A percentile compares a stretch with the other conserved stretches of the same genome.
These are phyloP conservation scores for Eleusine indica DNA, from an alignment of 176 grass and related monocot genomes.

Conservation along the genomic window DNA sequence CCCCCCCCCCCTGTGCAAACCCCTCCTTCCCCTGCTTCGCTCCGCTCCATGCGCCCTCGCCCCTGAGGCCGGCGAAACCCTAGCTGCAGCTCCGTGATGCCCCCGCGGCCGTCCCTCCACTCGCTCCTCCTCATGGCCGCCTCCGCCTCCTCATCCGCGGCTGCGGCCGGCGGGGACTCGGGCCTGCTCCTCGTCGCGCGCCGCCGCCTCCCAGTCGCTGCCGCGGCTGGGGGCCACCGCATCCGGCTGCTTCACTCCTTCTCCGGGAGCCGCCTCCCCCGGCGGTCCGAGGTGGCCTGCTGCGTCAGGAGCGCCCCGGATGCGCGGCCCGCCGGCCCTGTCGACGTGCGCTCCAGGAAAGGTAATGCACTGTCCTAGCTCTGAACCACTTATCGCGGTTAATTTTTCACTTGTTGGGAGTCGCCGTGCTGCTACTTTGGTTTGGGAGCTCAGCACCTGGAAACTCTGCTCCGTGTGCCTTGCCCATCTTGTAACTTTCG, in stretches of 20 bases:
- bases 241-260: conserved; percentile 37
- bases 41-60: neutral
- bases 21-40: neutral
- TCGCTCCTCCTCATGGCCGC: conserved; percentile 54
- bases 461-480: neutral
- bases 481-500: neutral
- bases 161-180: conserved; percentile 28
- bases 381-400: neutral
- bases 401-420: neutral
- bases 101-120: conserved; percentile 51
- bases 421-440: neutral
- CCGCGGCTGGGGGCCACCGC: neutral
- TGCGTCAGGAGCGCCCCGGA: conserved; percentile 36
- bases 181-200: conserved; percentile 31
- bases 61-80: conserved; percentile 7
- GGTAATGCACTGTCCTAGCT: conserved; percentile 29
- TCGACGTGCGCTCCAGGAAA: conserved; percentile 34
- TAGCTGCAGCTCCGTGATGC: conserved; percentile 32
- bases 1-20: neutral
- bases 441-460: neutral
- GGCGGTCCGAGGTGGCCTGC: conserved; percentile 25
- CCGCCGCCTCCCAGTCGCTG: conserved; percentile 22
- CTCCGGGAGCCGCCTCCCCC: neutral
- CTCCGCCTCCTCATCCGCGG: conserved; percentile 33
- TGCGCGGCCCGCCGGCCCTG: conserved; percentile 10